Evolutionary conservation across 192 early-diverging fungal species (phyloP), one percentile per base, ranked within the genome.

Genomic region (Coemansia sp.): DNA sequence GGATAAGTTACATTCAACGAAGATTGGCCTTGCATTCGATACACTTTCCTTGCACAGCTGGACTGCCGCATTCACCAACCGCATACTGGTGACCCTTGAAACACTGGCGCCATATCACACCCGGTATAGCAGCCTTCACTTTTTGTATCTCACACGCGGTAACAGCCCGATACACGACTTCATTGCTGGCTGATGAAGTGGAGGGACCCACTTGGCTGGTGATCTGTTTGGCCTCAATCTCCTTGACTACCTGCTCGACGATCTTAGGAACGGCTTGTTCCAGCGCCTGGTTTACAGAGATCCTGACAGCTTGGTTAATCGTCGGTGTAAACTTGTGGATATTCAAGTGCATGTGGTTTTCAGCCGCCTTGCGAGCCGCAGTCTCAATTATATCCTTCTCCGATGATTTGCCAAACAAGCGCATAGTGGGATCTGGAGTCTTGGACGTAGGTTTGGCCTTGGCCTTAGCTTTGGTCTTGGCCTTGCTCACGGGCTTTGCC

Each of bases 11-110:
- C 34, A n/a, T 36, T 36, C 34, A 36, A 36, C 34, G 4, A 38
- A 63, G 34, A 16, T 33, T 12, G 0, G 16, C 29, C 57, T 34
- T 29, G 29, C 33, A 59, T 3, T 33, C 66, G 13, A 80, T 31
- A 0, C 33, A 42, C 9, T n/a, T 33, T 27, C 40, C 55, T 70
- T 78, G 73, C 73, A 83, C 46, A 5, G 40, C 61, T 2, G 80
- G 44, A 2, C 13, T 71, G 33, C 80, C 80, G 29, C 80, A 83
- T n/a, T 83, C 76, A 47, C 80, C 80, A 36, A 83, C 76, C 15
- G 80, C 80, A 20, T 74, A 83, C 10, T 61, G 11, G 24, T 83
- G 80, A 9, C 68, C 68, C 0, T 64, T 41, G n/a, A 12, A n/a
- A 46, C 80, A 83, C 3, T 16, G 22, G 18, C 15, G 34, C 80